Percentiles rank a stretch among this genome's conserved stretches.
phyloP scores from a whole-genome alignment of 2,329 filamentous ascomycete species.

The Calonectria henricotiae region DNA sequence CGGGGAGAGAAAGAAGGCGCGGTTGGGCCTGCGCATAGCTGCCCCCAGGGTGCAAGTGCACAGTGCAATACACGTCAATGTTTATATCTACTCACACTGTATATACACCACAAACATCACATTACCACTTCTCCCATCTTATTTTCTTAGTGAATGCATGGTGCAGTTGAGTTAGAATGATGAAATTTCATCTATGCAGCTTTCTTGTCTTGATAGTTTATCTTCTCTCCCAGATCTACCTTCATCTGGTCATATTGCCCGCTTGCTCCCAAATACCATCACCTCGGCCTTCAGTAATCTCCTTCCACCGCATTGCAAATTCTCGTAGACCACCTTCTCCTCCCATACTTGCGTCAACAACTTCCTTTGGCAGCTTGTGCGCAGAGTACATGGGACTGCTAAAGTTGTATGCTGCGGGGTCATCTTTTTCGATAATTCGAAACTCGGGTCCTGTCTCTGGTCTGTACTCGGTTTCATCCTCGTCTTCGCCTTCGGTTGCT shows the following conservation, averaged over 20 bases:
- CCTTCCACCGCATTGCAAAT: conserved; percentile 83
- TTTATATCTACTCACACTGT: conserved; percentile 7
- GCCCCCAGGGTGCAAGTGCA: background rate
- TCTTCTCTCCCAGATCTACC: background rate
- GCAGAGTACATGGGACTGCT: conserved; percentile 91
- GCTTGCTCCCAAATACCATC: conserved; percentile 61
- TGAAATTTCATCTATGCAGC: too few species aligned
- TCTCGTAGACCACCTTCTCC: conserved; percentile 86
- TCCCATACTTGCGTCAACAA: conserved; percentile 80
- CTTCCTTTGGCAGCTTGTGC: conserved; percentile 94
- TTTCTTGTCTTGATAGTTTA: background rate
- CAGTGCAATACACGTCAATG: conserved; percentile 2
- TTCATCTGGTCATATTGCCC: conserved; percentile 21
- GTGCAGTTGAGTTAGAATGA: too few species aligned
- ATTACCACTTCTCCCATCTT: background rate
- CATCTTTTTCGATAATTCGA: conserved; percentile 85
- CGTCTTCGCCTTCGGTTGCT: conserved; percentile 60
- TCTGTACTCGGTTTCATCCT: conserved; percentile 66
- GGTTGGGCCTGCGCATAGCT: background rate
- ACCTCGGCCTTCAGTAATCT: conserved; percentile 65
- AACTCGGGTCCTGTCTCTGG: conserved; percentile 82
- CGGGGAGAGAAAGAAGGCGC: background rate
- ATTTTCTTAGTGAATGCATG: too few species aligned
- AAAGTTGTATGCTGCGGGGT: conserved; percentile 92
- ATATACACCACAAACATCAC: background rate